Percentiles rank a stretch among this genome's conserved stretches.
Evolutionary conservation across 208 protist genomes (phyloP).

Genomic region (Porcisia deanei): DNA sequence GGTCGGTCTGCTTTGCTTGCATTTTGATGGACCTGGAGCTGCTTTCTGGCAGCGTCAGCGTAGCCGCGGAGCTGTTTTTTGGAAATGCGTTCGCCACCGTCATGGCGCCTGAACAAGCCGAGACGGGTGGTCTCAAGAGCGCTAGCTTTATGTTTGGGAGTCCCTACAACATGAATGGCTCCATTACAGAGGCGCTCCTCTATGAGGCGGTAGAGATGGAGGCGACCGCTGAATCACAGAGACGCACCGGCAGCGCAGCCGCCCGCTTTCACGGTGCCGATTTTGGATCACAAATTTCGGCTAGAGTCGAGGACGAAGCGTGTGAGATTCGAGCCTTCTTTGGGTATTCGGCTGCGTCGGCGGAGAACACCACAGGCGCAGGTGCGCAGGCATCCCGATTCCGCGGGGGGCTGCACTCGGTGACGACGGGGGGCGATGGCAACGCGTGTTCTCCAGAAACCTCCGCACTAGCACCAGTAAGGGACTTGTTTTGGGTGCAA

Average conservation of each 20-base stretch:
- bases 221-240: neutral
- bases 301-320: neutral
- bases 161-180: conserved; percentile 11
- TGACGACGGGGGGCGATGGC: neutral
- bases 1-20: conserved; percentile 49
- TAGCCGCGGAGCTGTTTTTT: conserved; percentile 37
- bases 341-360: neutral
- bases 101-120: neutral
- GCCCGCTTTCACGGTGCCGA: neutral
- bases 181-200: conserved; percentile 14
- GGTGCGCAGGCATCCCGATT: too few relatives aligned
- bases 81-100: neutral
- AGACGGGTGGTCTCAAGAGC: neutral
- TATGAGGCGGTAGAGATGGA: neutral
- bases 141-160: neutral
- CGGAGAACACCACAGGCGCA: neutral
- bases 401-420: neutral
- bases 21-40: conserved; percentile 63
- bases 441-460: neutral
- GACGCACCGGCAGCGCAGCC: neutral
- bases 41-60: conserved; percentile 52
- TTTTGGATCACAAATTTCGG: too few relatives aligned
- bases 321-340: conserved; percentile 21
- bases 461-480: neutral
- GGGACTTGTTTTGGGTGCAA: conserved; percentile 27